These are phyloP conservation scores for Aspergillus pseudonomiae DNA, from an alignment of 2,329 filamentous ascomycete genomes.

Conservation along the genomic window DNA sequence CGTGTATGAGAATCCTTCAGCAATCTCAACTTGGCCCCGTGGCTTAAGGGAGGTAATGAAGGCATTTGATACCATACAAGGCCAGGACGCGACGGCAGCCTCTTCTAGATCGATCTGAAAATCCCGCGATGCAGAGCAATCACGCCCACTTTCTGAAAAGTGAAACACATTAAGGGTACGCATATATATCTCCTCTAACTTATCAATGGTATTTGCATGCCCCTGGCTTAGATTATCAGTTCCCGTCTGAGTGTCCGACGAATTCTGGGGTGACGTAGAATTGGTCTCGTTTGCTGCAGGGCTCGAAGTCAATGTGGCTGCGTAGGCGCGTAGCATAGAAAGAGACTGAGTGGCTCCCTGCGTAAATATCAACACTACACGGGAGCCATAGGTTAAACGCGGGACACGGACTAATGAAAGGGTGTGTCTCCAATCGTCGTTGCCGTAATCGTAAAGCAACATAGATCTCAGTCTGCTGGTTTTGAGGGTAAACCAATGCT, in stretches of 20 bases:
- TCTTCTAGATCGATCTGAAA: conserved; percentile 24
- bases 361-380: neutral
- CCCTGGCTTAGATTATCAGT: neutral
- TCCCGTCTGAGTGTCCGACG: neutral
- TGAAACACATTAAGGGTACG: conserved; percentile 20
- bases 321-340: neutral
- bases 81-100: conserved; percentile 21
- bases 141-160: conserved; percentile 9
- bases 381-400: neutral
- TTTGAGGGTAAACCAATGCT: conserved; percentile 20
- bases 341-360: neutral
- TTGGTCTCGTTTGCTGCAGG: too few species aligned
- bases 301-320: neutral
- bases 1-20: conserved; percentile 11
- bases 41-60: conserved; percentile 19
- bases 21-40: neutral
- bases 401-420: neutral
- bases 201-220: neutral
- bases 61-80: conserved; percentile 9
- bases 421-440: conserved; percentile 21
- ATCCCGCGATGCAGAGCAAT: conserved; percentile 10
- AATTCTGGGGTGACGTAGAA: neutral
- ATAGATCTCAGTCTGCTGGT: conserved; percentile 16
- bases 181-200: conserved; percentile 15
- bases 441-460: conserved; percentile 13